Conservation (phyloP, 176 grass and related monocot species). For the Cymbopogon citratus region DNA sequence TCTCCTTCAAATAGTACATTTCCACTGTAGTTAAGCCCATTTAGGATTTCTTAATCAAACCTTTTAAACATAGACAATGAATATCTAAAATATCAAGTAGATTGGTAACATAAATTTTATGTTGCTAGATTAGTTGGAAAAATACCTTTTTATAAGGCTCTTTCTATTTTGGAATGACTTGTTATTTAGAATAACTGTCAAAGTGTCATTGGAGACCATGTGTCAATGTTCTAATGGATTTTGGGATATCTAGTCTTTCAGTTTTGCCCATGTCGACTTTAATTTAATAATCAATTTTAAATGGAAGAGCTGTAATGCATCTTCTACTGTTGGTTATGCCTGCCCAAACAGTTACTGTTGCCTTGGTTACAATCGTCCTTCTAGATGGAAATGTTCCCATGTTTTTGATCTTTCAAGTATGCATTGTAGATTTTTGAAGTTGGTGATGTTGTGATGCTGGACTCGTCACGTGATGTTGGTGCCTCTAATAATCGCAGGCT, state of each 20-base stretch:
- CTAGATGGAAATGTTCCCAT: neutral
- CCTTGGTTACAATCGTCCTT: neutral
- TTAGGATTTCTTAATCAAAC: neutral
- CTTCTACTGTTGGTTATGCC: neutral
- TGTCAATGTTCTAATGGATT: neutral
- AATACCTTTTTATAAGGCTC: neutral
- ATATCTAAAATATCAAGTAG: neutral
- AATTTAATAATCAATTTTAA: neutral
- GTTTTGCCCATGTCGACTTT: neutral
- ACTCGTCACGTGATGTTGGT: constrained; percentile 57
- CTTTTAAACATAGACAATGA: neutral
- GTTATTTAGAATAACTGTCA: neutral
- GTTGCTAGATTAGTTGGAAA: neutral
- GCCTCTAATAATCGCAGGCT: constrained; percentile 85
- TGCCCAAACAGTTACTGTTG: neutral
- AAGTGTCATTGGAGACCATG: neutral
- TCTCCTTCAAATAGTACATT: neutral
- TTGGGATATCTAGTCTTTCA: neutral
- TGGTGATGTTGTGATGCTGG: constrained; percentile 20
- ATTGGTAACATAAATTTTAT: neutral
- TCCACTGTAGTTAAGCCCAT: neutral
- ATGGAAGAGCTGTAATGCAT: neutral
- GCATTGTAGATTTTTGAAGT: constrained; percentile 61
- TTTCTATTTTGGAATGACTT: neutral
- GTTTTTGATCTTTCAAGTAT: constrained; percentile 15